phyloP scores from a whole-genome alignment of 2,329 filamentous ascomycete genomes.

The Claviceps maximensis region DNA sequence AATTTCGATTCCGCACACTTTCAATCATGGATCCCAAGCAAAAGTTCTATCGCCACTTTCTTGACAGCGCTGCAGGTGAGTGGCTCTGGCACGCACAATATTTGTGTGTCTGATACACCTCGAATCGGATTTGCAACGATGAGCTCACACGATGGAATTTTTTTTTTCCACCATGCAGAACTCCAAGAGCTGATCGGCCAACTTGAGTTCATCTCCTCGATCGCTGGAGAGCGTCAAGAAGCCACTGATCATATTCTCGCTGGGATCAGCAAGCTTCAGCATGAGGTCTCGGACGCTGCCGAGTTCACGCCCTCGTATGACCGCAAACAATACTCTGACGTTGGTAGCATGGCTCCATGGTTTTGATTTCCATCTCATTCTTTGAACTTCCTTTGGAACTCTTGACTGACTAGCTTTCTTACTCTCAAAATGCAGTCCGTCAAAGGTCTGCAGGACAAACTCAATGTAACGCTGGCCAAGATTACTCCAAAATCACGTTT shows the following conservation, averaged over 20 bases:
- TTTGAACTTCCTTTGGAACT: too few species aligned
- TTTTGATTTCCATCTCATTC: too few species aligned
- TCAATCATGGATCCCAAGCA: constrained; percentile 43
- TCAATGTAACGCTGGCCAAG: constrained; percentile 54
- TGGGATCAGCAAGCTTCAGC: constrained; percentile 66
- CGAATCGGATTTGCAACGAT: not conserved
- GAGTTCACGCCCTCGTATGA: constrained; percentile 80
- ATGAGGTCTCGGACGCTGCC: constrained; percentile 72
- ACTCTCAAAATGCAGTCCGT: constrained; percentile 41
- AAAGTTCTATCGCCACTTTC: constrained; percentile 75
- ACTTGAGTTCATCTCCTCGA: constrained; percentile 46
- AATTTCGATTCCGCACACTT: too few species aligned
- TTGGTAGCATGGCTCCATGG: constrained; percentile 21
- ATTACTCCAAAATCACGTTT: constrained; percentile 70
- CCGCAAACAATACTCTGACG: constrained; percentile 72
- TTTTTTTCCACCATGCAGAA: constrained; percentile 29
- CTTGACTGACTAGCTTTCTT: not conserved
- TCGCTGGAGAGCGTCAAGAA: constrained; percentile 63
- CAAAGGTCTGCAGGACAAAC: constrained; percentile 66
- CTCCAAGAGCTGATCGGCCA: constrained; percentile 64
- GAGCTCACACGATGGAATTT: not conserved
- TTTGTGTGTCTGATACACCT: not conserved
- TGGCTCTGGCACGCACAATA: not conserved
- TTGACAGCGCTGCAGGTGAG: constrained; percentile 58
- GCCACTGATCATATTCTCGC: constrained; percentile 70